Evolutionary conservation across 2,329 filamentous ascomycete species (phyloP).

Genomic region (Stachybotrys echinatus): DNA sequence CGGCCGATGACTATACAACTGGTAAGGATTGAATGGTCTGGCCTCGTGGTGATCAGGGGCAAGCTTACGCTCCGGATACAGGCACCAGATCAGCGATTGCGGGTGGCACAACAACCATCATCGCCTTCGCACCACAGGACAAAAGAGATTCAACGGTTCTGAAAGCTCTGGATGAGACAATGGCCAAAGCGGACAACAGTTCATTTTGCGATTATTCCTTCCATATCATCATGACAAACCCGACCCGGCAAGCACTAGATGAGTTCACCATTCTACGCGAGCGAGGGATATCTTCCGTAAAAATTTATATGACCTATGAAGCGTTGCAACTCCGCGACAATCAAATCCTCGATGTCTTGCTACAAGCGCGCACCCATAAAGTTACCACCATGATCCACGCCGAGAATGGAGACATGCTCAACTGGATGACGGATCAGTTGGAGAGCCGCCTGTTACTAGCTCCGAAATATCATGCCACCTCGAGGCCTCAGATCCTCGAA

Average conservation of each 20-base stretch:
- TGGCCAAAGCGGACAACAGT: conserved; percentile 34
- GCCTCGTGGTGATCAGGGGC: not conserved
- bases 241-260: conserved; percentile 30
- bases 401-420: conserved; percentile 48
- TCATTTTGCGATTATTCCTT: conserved; percentile 54
- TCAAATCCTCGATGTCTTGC: conserved; percentile 45
- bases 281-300: conserved; percentile 39
- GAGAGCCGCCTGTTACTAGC: conserved; percentile 40
- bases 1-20: not conserved
- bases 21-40: not conserved
- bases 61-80: conserved; percentile 14
- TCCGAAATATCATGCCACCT: conserved; percentile 45
- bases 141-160: conserved; percentile 39
- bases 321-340: conserved; percentile 42
- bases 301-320: conserved; percentile 49
- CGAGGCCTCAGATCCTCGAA: conserved; percentile 43
- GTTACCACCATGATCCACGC: conserved; percentile 53
- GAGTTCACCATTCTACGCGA: conserved; percentile 29
- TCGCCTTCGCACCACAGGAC: conserved; percentile 51
- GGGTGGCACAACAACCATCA: conserved; percentile 53
- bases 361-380: conserved; percentile 37
- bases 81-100: conserved; percentile 51
- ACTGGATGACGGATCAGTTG: conserved; percentile 48
- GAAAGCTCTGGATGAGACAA: conserved; percentile 40
- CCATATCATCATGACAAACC: conserved; percentile 45